Evolutionary conservation across 495 filamentous ascomycete species (phyloP).

Genomic region (Hypoxylon rickii): DNA sequence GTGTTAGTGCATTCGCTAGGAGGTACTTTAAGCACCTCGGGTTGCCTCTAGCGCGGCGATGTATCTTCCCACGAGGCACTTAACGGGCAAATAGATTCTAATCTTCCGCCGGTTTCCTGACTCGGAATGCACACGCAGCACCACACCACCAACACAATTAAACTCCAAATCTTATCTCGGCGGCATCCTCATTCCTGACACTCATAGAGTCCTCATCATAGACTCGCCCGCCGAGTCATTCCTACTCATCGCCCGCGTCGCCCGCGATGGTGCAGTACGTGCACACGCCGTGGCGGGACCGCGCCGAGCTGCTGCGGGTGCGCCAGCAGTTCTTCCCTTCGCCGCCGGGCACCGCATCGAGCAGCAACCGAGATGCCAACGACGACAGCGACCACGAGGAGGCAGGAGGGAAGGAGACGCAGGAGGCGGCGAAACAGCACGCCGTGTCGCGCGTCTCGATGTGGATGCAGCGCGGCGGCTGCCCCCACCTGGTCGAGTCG

Average conservation of each 20-base stretch:
- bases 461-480: constrained; percentile 69
- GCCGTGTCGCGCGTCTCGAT: constrained; percentile 56
- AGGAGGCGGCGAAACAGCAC: constrained; percentile 31
- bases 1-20: too few species aligned
- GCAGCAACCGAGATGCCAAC: constrained; percentile 3
- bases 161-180: constrained; percentile 57
- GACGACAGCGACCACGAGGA: constrained; percentile 12
- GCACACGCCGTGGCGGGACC: constrained; percentile 78
- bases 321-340: constrained; percentile 68
- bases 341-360: constrained; percentile 1
- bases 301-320: constrained; percentile 66
- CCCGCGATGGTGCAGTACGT: constrained; percentile 70
- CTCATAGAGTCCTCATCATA: background rate
- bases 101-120: too few species aligned
- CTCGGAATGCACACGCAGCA: too few species aligned
- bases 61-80: too few species aligned
- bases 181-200: background rate
- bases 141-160: background rate
- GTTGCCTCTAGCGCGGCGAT: too few species aligned
- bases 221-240: background rate
- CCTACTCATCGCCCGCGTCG: background rate
- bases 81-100: too few species aligned
- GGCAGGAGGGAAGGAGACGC: constrained; percentile 6
- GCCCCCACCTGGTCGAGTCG: constrained; percentile 81
- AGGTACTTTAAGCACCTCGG: too few species aligned